Conservation (phyloP, 345 rosid genomes). For the Fremontodendron californicum region DNA sequence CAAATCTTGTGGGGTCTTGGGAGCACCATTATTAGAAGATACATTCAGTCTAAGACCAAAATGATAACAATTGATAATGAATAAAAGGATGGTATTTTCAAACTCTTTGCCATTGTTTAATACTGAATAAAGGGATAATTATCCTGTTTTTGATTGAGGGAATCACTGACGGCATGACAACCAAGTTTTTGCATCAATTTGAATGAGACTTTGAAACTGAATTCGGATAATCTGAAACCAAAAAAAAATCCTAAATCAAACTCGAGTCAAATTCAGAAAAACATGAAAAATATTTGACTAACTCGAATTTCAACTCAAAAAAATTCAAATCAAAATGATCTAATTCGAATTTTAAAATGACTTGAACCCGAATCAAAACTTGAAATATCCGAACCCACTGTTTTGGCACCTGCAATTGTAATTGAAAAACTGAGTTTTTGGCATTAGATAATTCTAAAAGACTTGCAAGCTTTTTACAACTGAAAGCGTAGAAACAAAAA, state of each 20-base stretch:
- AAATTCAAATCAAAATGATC: too few species aligned
- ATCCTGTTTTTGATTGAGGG: not conserved
- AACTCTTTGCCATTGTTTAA: not conserved
- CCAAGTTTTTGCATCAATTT: not conserved
- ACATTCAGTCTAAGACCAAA: not conserved
- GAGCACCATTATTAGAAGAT: not conserved
- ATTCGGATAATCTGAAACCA: not conserved
- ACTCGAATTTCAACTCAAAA: too few species aligned
- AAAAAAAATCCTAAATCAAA: too few species aligned
- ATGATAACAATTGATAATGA: not conserved
- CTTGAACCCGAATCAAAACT: too few species aligned
- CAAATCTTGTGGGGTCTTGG: constrained; percentile 8
- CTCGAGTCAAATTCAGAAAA: too few species aligned
- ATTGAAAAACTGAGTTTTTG: too few species aligned
- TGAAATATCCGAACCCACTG: too few species aligned
- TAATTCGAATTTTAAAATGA: too few species aligned
- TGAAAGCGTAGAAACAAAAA: not conserved
- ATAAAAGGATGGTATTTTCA: not conserved
- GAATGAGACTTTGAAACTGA: not conserved
- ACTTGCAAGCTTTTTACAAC: too few species aligned
- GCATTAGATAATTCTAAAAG: too few species aligned
- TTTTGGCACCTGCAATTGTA: too few species aligned
- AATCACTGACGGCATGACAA: not conserved
- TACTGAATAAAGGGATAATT: not conserved
- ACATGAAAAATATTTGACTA: too few species aligned